phyloP scores from a whole-genome alignment of 2,329 filamentous ascomycete species.

The Neonectria ditissima region DNA sequence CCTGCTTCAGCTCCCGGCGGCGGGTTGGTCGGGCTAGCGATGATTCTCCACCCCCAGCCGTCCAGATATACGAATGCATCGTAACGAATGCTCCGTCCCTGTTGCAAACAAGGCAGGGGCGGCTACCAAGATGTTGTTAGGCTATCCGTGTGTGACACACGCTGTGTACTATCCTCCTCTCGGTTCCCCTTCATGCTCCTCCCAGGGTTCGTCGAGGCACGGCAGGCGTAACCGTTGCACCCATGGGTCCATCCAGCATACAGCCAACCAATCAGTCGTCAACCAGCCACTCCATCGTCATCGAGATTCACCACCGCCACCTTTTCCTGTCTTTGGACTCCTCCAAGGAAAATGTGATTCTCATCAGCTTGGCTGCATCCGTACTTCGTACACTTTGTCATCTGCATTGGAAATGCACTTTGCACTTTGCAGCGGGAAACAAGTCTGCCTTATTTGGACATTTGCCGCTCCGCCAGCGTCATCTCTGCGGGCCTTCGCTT shows the following conservation, averaged over 20 bases:
- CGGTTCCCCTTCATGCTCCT: not conserved
- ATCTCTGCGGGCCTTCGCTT: not conserved
- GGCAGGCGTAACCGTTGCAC: not conserved
- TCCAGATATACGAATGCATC: not conserved
- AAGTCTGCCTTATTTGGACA: not conserved
- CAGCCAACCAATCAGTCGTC: not conserved
- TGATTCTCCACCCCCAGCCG: not conserved
- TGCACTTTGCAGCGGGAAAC: not conserved
- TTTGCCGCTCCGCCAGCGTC: not conserved
- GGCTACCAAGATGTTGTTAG: not conserved
- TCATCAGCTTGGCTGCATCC: not conserved
- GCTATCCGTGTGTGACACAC: too few species aligned
- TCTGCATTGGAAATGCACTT: not conserved
- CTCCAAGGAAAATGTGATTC: not conserved
- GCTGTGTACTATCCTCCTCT: not conserved
- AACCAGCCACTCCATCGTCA: not conserved
- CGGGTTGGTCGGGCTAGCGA: not conserved
- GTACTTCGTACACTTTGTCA: not conserved
- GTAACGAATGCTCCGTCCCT: not conserved
- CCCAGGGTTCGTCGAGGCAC: not conserved
- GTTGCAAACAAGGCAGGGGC: not conserved
- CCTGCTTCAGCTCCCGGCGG: constrained; percentile 29
- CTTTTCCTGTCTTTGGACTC: too few species aligned
- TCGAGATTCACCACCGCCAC: not conserved
- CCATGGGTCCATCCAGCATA: not conserved